A percentile compares a stretch with the other conserved stretches of the same genome.
phyloP scores from a whole-genome alignment of 179 eudicot species.

The Silene noctiflora region DNA sequence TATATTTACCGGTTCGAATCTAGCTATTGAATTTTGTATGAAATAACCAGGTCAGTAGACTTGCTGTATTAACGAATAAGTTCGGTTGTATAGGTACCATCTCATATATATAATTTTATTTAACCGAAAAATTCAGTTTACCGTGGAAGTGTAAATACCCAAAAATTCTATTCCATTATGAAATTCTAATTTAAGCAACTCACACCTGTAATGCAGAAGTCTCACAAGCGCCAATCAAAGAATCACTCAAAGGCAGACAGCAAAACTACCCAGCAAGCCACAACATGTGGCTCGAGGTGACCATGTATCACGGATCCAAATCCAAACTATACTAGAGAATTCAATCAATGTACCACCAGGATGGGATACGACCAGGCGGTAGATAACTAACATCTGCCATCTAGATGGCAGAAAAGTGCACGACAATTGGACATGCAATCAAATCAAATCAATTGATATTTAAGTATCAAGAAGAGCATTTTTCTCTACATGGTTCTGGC shows the following conservation, averaged over 20 bases:
- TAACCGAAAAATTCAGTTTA: too few relatives aligned
- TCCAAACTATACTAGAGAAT: neutral
- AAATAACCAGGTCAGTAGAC: neutral
- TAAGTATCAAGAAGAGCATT: neutral
- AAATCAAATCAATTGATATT: neutral
- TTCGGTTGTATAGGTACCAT: neutral
- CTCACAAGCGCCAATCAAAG: neutral
- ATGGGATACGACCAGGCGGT: neutral
- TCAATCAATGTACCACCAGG: neutral
- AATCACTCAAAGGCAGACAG: neutral
- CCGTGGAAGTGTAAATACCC: too few relatives aligned
- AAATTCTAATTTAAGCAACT: neutral
- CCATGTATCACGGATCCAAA: neutral
- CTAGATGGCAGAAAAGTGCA: neutral
- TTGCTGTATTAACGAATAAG: neutral
- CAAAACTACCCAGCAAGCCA: neutral
- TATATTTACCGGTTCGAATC: too few relatives aligned
- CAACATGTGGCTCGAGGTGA: neutral
- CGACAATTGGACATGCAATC: neutral
- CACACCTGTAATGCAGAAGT: neutral
- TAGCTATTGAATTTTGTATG: too few relatives aligned
- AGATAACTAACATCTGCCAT: neutral
- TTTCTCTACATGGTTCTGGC: slow-evolving; percentile 11
- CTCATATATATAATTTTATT: neutral
- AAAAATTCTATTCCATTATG: too few relatives aligned